Base-by-base conservation (phyloP, 2,329 filamentous ascomycete genomes). In the Botryotinia narcissicola region DNA sequence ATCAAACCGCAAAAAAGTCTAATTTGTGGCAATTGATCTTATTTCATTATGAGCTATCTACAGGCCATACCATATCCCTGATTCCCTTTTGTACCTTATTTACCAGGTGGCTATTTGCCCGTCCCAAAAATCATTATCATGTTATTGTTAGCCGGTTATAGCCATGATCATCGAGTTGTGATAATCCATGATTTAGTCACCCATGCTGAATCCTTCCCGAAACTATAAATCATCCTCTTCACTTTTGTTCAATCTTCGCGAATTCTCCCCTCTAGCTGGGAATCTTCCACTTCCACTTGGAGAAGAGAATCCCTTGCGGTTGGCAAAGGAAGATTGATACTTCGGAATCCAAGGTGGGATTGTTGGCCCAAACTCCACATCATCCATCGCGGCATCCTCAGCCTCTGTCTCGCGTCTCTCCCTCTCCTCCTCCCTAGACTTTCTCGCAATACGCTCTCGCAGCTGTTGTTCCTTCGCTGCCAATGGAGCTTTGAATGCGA, bases 1-100 rank as follows among this genome's bases (percentile, higher is more conserved):
- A 59, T 73, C 72, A 44, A 57, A 2, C 40, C 71, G 63, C 32
- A 61, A 46, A 35, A 73, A 73, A 22, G 71, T 25, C 14, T 73
- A 61, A 42, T 10, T 57, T 57, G 37, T 57, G 35, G 54, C 14
- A 14, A 68, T 18, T 57, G 48, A 16, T 68, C 35, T 68, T 54
- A 32, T 57, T 44, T 57, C 48, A 25, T 32, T 22, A 68, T 22
- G 37, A 42, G 48, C 66, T 68, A 16, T 67, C 48, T 40, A 29
- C 35, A 22, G 18, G n/a, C 16, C 16, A 32, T 37, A 68, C 20
- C 48, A 68, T 32, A 40, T 68, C 25, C 25, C 10, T 54, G 46
- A 40, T 42, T 57, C 54, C 37, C 9, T 68, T 57, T 37, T 57
- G 25, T 57, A 68, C 40, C 18, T 14, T 57, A 42, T 68, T 18